Base-by-base conservation (phyloP, 371 early-diverging fungal species). In the Sporodiniella umbellata region DNA sequence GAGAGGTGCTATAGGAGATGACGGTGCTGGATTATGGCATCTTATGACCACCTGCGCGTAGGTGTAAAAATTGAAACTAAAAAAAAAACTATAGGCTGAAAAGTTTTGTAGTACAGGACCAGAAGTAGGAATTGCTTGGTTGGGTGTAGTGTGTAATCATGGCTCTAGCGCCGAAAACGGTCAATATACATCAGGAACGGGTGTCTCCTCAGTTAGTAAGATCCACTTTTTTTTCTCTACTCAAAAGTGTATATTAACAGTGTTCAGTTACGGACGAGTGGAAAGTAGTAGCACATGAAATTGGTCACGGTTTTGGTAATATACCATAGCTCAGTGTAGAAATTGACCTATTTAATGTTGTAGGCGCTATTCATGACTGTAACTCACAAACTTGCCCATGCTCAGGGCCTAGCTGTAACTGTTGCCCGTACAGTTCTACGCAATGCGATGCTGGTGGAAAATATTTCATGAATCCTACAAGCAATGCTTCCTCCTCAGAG, bases 281-380 rank as follows among this genome's bases (percentile, higher is more conserved):
- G 95, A 90, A 93, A 68, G 93, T 96, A 0, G 88, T 96, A 6
- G 98, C 96, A 8, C 98, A 98, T 61, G 93, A 92, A 68, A 85
- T 96, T 60, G 96, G 95, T 4, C 96, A 97, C 64, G 91, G 86
- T 39, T 90, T 93, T 75, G 92, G 86, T 57, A 63, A 31, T n/a
- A 31, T 31, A 31, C 31, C 7, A 31, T 1, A 8, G 7, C 31
- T 53, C 12, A 21, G 33, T 30, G 35, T 15, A n/a, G 18, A 37
- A 0, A 37, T 37, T n/a, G 6, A 46, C n/a, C 6, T 33, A 12
- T 17, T 22, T 38, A 18, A 26, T 24, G 15, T 43, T 19, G 11
- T 64, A 68, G 79, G 81, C 17, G 83, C 85, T 30, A 71, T 75
- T 26, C 89, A 91, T 47, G 92, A 91, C 59, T 91, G 92, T 59